phyloP scores from a whole-genome alignment of 2,329 filamentous ascomycete species.

The Chaetomium olivaceum region DNA sequence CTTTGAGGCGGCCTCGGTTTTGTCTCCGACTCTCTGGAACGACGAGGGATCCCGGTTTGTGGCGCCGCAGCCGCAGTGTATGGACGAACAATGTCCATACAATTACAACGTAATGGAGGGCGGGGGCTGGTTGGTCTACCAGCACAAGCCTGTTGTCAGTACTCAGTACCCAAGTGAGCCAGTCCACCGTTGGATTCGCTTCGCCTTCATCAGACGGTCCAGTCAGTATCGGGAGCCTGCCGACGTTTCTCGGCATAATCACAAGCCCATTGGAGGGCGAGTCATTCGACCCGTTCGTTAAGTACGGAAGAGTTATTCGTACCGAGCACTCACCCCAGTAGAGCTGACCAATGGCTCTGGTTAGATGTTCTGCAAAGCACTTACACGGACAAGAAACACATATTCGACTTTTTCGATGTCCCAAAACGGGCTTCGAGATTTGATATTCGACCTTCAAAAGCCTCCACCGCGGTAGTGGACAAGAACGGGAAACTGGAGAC shows the following conservation, averaged over 20 bases:
- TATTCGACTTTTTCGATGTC: neutral
- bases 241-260: neutral
- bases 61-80: neutral
- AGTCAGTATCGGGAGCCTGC: neutral
- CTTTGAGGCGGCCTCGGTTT: neutral
- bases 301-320: too few species aligned
- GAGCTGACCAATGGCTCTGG: neutral
- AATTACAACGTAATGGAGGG: too few species aligned
- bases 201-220: neutral
- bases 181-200: neutral
- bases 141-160: too few species aligned
- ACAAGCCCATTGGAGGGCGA: neutral
- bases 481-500: neutral
- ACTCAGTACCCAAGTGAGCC: neutral
- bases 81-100: neutral
- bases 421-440: neutral
- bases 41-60: neutral
- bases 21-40: neutral
- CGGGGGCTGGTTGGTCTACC: neutral
- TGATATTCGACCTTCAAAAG: too few species aligned
- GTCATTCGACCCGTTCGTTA: neutral
- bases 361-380: neutral
- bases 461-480: neutral
- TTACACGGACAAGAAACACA: neutral
- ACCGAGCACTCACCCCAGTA: neutral